Conservation (phyloP, 352 stramenopile genomes). For the Nothophytophthora sp. region DNA sequence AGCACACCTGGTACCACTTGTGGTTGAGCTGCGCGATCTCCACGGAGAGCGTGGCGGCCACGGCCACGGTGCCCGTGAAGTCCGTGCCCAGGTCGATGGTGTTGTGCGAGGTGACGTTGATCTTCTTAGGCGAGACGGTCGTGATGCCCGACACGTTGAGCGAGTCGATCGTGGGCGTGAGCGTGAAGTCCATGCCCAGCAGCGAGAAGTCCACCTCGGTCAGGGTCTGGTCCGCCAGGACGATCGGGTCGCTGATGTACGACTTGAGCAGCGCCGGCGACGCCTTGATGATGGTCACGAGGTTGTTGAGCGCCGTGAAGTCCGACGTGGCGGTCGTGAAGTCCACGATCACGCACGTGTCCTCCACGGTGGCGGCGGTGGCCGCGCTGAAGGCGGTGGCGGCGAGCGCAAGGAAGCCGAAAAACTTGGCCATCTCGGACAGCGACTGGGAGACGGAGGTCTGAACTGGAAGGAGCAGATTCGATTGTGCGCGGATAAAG, state of each 20-base stretch:
- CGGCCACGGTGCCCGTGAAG: slow-evolving; percentile 41
- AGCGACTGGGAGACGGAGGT: slow-evolving; percentile 9
- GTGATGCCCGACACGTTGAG: slow-evolving; percentile 49
- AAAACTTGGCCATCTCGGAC: slow-evolving; percentile 29
- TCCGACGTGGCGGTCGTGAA: slow-evolving; percentile 48
- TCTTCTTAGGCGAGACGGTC: slow-evolving; percentile 35
- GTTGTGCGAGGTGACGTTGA: slow-evolving; percentile 51
- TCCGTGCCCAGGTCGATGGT: slow-evolving; percentile 38
- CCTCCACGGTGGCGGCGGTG: slow-evolving; percentile 13
- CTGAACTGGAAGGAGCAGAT: slow-evolving; percentile 26
- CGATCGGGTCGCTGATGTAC: slow-evolving; percentile 41
- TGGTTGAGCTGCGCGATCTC: slow-evolving; percentile 56
- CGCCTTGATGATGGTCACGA: slow-evolving; percentile 44
- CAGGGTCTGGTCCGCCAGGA: slow-evolving; percentile 38
- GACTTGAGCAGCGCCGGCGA: slow-evolving; percentile 28
- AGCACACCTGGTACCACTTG: slow-evolving; percentile 70
- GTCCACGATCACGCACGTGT: slow-evolving; percentile 40
- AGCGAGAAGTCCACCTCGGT: slow-evolving; percentile 45
- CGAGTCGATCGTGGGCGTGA: slow-evolving; percentile 55
- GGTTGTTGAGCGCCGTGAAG: slow-evolving; percentile 48
- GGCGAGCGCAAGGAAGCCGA: slow-evolving; percentile 16
- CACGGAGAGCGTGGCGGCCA: slow-evolving; percentile 39
- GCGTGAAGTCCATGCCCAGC: slow-evolving; percentile 44
- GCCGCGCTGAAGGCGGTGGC: slow-evolving; percentile 11
- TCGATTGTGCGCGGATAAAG: slow-evolving; percentile 13